A percentile compares a stretch with the other conserved stretches of the same genome.
These are phyloP conservation scores for Nothopassalora personata DNA, from an alignment of 2,329 filamentous ascomycete genomes.

Conservation along the genomic window DNA sequence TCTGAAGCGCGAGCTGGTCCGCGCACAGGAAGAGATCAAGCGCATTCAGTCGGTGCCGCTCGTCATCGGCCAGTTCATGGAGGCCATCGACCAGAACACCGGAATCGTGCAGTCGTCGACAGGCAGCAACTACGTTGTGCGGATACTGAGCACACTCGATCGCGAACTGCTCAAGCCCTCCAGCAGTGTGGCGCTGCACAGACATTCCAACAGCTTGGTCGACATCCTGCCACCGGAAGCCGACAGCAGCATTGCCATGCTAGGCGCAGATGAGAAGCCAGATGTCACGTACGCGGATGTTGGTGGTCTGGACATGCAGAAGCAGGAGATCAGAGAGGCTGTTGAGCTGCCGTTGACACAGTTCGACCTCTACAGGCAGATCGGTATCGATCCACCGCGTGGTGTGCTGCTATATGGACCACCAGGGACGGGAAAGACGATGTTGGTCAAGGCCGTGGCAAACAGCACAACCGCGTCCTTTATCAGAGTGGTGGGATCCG, in stretches of 20 bases:
- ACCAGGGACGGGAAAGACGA: constrained; percentile 92
- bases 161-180: constrained; percentile 97
- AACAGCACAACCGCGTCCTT: constrained; percentile 98
- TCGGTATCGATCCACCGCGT: constrained; percentile 95
- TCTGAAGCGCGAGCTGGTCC: constrained; percentile 91
- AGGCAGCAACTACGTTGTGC: constrained; percentile 97
- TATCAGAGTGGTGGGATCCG: constrained; percentile 94
- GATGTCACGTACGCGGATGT: constrained; percentile 98
- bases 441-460: constrained; percentile 96
- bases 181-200: constrained; percentile 93
- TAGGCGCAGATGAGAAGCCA: constrained; percentile 92
- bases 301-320: constrained; percentile 97
- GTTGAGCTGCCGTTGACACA: constrained; percentile 95
- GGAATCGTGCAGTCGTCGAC: constrained; percentile 98
- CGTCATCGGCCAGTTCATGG: constrained; percentile 99
- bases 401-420: constrained; percentile 95
- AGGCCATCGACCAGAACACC: constrained; percentile 98
- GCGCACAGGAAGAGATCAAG: constrained; percentile 99
- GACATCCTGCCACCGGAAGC: constrained; percentile 98
- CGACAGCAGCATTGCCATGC: constrained; percentile 97
- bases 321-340: constrained; percentile 97
- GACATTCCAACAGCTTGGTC: constrained; percentile 96
- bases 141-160: constrained; percentile 95
- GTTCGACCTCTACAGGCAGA: constrained; percentile 98
- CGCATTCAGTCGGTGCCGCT: constrained; percentile 96